Evolutionary conservation across 306 rosid species (phyloP), one percentile per base, ranked within the genome.

Genomic region (Quercus cerris): DNA sequence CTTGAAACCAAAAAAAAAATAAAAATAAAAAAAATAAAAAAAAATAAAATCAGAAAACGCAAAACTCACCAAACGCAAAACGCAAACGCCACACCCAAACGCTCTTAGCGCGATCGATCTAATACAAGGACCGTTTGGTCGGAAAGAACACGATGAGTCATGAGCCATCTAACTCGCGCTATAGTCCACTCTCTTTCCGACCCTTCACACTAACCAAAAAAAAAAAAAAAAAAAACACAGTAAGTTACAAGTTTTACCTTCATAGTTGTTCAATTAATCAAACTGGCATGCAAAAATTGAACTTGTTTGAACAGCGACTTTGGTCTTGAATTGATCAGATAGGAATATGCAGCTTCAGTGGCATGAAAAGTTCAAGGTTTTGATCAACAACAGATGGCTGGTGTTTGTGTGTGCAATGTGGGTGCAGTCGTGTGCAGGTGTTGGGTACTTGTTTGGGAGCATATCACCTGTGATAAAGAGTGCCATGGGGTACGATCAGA

Each of bases 321-420:
- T 25, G 33, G 54, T 49, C 54, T 49, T 12, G 11, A 41, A 41
- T 41, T 41, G 54, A 12, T 49, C 17, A 12, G 17, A 49, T 49
- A 1, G 27, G n/a, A 71, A 49, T 5, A 11, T 27, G 5, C 84
- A 81, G 91, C 79, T 70, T 46, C 58, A 61, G 49, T 35, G 78
- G 64, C 27, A 74, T 28, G 94, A 81, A 75, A 91, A 84, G 70
- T 11, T 90, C 72, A 79, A 75, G 77, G 74, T 22, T 1, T 85
- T 94, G 6, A 13, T 73, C 2, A 77, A 79, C 31, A 90, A 91
- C 84, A 84, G 94, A 80, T 94, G 98, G 98, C 73, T 94, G 75
- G 97, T 94, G 75, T 94, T 92, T 74, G 98, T 88, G 79, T 88
- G 93, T 15, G 93, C 97, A 70, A 94, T 89, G 87, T 94, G 98